Evolutionary conservation across 495 filamentous ascomycete genomes (phyloP).

Genomic region (Penicillium canescens): DNA sequence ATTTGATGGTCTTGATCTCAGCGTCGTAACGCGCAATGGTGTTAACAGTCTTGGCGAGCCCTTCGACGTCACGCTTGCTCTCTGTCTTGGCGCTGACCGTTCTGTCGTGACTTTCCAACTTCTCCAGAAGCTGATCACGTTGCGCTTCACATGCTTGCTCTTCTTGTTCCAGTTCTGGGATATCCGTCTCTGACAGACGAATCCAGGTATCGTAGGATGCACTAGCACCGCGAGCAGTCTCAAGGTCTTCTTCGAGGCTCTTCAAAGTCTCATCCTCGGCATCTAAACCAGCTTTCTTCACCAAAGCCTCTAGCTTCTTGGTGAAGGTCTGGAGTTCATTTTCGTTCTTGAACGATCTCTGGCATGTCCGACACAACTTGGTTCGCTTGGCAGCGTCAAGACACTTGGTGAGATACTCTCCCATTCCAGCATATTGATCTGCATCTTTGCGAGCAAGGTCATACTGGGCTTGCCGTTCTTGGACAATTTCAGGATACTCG

Average conservation of each 20-base stretch:
- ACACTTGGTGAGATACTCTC: constrained; percentile 63
- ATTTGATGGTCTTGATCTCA: constrained; percentile 68
- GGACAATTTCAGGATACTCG: constrained; percentile 52
- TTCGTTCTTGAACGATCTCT: constrained; percentile 60
- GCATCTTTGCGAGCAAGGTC: constrained; percentile 62
- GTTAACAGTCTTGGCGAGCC: constrained; percentile 69
- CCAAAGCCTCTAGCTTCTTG: constrained; percentile 58
- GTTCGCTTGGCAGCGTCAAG: constrained; percentile 56
- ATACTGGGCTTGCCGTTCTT: constrained; percentile 59
- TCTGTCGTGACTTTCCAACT: constrained; percentile 73
- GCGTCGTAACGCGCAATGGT: constrained; percentile 71
- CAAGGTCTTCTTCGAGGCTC: constrained; percentile 53
- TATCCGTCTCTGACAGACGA: constrained; percentile 65
- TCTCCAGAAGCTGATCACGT: constrained; percentile 58
- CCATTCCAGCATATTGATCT: constrained; percentile 59
- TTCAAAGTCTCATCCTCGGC: constrained; percentile 54
- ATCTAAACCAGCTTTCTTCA: constrained; percentile 55
- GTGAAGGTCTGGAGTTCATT: constrained; percentile 57
- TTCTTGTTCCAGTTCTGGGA: constrained; percentile 67
- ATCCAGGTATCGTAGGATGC: constrained; percentile 72
- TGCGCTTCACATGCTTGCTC: constrained; percentile 53
- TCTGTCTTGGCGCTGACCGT: constrained; percentile 63
- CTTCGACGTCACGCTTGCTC: constrained; percentile 71
- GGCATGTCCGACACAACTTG: constrained; percentile 72
- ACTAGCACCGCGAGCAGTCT: constrained; percentile 57